Base-by-base conservation (phyloP, 306 rosid genomes). In the Begonia loranthoides region DNA sequence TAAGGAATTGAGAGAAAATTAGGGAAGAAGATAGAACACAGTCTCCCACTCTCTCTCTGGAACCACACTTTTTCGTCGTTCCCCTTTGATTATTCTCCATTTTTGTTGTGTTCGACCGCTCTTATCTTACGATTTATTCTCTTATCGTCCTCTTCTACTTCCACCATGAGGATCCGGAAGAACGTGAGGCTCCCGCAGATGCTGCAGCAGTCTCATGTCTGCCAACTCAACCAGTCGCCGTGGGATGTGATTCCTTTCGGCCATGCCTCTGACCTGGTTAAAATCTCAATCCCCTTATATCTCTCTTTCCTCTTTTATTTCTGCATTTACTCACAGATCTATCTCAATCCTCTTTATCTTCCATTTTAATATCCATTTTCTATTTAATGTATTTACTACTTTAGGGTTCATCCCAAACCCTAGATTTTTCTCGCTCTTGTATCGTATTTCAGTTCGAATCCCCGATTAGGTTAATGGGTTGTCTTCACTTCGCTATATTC, bases 171-270 rank as follows among this genome's bases (percentile, higher is more conserved):
- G 76, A 89, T 89, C 74, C 76, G 94, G 0, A 85, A 83, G 73
- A 73, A 77, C 90, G 76, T 84, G 9, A 76, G 70, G 72, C 64
- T 81, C 87, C 72, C 0, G 17, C 52, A 49, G 74, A 56, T 56
- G 60, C 54, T 47, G 4, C 66, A 65, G 19, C 89, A 73, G 51
- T 55, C 80, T 1, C 81, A 73, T 73, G 67, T 79, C 55, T 89
- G 97, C 72, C 83, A 67, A 60, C 77, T 89, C 44, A 89, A 84
- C 66, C 95, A 78, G 66, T 82, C 89, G 4, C 83, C 95, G 9
- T 89, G 97, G 97, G 97, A 89, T 71, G 79, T 76, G 71, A 70
- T 68, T 73, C 70, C 80, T 65, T 73, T 79, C 57, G 65, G 52
- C 28, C 62, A 63, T 11, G 63, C 64, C 71, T 61, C 69, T 3